phyloP scores from a whole-genome alignment of 257 asterid species.

The Ophiorrhiza pumila region DNA sequence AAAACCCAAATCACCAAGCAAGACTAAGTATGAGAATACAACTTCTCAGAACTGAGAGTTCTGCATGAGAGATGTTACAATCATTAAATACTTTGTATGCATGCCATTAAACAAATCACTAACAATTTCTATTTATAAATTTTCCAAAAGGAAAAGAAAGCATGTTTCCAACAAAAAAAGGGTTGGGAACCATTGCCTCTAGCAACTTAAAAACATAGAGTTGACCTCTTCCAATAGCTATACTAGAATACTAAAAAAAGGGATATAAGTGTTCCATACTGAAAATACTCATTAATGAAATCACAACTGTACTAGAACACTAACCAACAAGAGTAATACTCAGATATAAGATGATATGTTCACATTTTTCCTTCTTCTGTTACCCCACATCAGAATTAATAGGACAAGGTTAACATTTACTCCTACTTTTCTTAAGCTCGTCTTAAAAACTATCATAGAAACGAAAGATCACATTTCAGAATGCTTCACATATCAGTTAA shows the following conservation, averaged over 20 bases:
- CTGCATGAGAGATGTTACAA: not conserved
- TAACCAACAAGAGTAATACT: not conserved
- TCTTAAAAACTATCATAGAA: not conserved
- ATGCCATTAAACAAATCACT: not conserved
- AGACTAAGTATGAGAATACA: not conserved
- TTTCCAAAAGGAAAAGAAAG: not conserved
- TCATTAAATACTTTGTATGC: not conserved
- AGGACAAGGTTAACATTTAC: not conserved
- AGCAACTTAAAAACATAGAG: not conserved
- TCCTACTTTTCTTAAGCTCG: not conserved
- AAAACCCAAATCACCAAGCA: not conserved
- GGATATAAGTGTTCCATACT: too few relatives aligned
- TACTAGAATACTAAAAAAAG: not conserved
- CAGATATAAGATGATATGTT: not conserved
- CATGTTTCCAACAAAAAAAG: not conserved
- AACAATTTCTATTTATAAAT: not conserved
- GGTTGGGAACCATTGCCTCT: not conserved
- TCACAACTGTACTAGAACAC: not conserved
- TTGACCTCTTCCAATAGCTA: not conserved
- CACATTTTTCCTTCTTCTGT: not conserved
- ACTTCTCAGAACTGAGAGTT: not conserved
- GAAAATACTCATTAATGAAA: not conserved
- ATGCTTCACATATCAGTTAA: not conserved
- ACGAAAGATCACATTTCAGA: not conserved
- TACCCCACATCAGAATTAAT: not conserved